Evolutionary conservation across 2,329 filamentous ascomycete genomes (phyloP).

Genomic region (Diplodia intermedia): DNA sequence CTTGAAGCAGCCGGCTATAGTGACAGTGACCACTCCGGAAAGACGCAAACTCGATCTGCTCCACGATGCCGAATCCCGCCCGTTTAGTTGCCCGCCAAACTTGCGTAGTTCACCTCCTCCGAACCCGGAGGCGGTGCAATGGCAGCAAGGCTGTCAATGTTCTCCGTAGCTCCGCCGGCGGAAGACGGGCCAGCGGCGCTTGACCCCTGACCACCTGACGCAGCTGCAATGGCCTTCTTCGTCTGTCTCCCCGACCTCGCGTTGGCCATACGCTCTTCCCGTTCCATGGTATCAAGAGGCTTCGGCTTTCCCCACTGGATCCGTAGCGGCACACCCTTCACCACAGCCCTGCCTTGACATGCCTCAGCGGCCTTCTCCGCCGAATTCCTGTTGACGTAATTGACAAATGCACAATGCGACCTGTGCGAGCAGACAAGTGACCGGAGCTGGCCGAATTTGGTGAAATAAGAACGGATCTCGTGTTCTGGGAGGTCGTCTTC

Average conservation of each 20-base stretch:
- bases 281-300: constrained; percentile 88
- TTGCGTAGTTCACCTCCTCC: constrained; percentile 84
- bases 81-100: constrained; percentile 77
- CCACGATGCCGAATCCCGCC: too few species aligned
- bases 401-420: constrained; percentile 96
- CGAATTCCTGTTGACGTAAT: constrained; percentile 82
- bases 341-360: constrained; percentile 86
- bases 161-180: constrained; percentile 52
- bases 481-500: constrained; percentile 96
- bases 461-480: constrained; percentile 89
- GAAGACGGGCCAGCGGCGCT: constrained; percentile 44
- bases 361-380: constrained; percentile 86
- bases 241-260: constrained; percentile 72
- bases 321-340: constrained; percentile 87
- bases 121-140: constrained; percentile 81
- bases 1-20: not conserved
- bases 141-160: constrained; percentile 54
- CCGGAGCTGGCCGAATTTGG: constrained; percentile 85
- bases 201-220: constrained; percentile 37
- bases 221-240: constrained; percentile 38
- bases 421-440: constrained; percentile 96
- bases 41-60: not conserved
- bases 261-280: constrained; percentile 81
- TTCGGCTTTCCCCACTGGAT: constrained; percentile 94
- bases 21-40: constrained; percentile 33